Base-by-base conservation (phyloP, 148 eudicot species). In the Persicaria tinctoria region DNA sequence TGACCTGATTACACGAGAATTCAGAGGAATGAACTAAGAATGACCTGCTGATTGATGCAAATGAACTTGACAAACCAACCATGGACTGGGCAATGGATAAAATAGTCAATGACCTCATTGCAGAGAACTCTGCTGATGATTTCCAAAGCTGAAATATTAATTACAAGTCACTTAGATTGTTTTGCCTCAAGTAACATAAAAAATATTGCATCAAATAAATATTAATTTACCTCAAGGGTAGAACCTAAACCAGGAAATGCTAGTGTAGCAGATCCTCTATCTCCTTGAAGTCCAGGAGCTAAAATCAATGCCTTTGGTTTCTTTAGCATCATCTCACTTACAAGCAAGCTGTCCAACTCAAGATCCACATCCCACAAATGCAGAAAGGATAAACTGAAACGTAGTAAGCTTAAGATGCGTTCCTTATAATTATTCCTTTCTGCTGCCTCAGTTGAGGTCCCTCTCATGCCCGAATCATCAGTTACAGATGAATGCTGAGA, bases 111-210 rank as follows among this genome's bases (percentile, higher is more conserved):
- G 99, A 89, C 77, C 99, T 87, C 86, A 90, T 72, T 74, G 99
- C 97, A 88, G 90, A 86, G 83, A 92, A 96, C 85, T 92, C 97
- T 54, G 97, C 79, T 70, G 98, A 92, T 74, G 92, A 90, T 88
- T 86, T 91, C 99, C 99, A 96, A 77, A 96, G 91, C 99, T 96
- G 92, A 79, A 90, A 85, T 75, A 77, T 78, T 49, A 82, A 75
- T 70, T 72, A 48, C 7, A 62, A 76, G 9, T 73, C 51, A 76
- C 46, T 85, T 75, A 88, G 84, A 57, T 68, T 32, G 47, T 44
- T 77, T 46, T 50, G 8, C 51, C 75, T 66, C 44, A 72, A 47
- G 50, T 62, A 68, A 18, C 64, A 41, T 32, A 55, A 80, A 6
- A 10, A 57, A 45, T 14, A 78, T 59, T 72, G 73, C 78, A 83